Percentiles rank a stretch among this genome's conserved stretches.
These are phyloP conservation scores for Aspergillus pseudotamarii DNA, from an alignment of 2,329 filamentous ascomycete genomes.

Conservation along the genomic window DNA sequence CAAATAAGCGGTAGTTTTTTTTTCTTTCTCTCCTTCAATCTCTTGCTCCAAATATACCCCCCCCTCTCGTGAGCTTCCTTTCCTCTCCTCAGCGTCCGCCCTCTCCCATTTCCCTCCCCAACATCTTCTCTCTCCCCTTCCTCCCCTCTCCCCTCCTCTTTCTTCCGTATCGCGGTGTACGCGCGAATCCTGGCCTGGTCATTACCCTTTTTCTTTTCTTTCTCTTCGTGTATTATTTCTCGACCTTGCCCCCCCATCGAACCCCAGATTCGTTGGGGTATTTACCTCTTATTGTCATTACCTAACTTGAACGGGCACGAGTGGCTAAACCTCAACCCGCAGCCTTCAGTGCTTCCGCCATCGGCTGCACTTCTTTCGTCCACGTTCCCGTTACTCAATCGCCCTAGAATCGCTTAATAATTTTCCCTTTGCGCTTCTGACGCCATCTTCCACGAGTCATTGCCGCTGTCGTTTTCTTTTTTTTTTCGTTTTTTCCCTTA, in stretches of 20 bases:
- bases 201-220: conserved; percentile 13
- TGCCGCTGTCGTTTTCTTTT: neutral
- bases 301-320: conserved; percentile 20
- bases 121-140: conserved; percentile 11
- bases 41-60: neutral
- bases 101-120: conserved; percentile 5
- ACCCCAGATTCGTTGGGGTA: conserved; percentile 3
- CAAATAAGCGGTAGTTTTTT: neutral
- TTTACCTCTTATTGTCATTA: conserved; percentile 16
- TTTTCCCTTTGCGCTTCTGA: conserved; percentile 9
- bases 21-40: neutral
- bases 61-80: neutral
- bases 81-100: conserved; percentile 5
- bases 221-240: conserved; percentile 12
- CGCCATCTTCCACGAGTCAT: neutral
- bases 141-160: conserved; percentile 10
- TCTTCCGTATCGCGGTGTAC: neutral
- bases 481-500: neutral
- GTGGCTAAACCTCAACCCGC: conserved; percentile 24
- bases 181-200: conserved; percentile 12
- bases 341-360: conserved; percentile 25
- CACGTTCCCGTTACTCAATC: conserved; percentile 23
- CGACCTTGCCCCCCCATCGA: conserved; percentile 1
- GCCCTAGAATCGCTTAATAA: conserved; percentile 21
- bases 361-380: conserved; percentile 23